Conservation (phyloP, 306 rosid species). For the Castanospermum australe region DNA sequence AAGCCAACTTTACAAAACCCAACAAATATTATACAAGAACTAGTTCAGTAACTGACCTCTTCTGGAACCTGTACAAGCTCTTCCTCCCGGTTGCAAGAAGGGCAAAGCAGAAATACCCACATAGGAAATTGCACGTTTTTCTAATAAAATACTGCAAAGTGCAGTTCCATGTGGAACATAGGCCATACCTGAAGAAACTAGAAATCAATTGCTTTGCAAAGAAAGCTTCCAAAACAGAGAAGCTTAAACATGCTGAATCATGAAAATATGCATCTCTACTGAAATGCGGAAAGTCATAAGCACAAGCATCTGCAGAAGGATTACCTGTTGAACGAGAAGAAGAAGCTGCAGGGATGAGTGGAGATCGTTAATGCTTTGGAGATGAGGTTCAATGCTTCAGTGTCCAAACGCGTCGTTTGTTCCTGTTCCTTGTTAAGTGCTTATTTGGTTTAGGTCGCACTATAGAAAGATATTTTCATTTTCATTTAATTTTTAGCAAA, state of each 20-base stretch:
- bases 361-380: slow-evolving; percentile 11
- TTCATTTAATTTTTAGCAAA: too few species aligned
- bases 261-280: not conserved
- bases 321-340: slow-evolving; percentile 18
- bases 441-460: slow-evolving; percentile 5
- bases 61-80: slow-evolving; percentile 35
- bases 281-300: not conserved
- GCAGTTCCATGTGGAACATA: slow-evolving; percentile 36
- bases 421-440: not conserved
- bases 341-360: not conserved
- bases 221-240: not conserved
- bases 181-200: slow-evolving; percentile 46
- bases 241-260: not conserved
- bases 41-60: slow-evolving; percentile 48
- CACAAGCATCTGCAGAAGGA: not conserved
- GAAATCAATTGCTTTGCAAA: not conserved
- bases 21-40: not conserved
- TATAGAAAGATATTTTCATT: not conserved
- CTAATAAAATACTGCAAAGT: slow-evolving; percentile 39
- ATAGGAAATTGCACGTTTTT: slow-evolving; percentile 33
- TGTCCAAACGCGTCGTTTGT: not conserved
- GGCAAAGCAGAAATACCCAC: slow-evolving; percentile 52
- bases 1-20: not conserved
- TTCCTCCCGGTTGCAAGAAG: slow-evolving; percentile 28
- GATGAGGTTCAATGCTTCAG: not conserved